Percentiles rank a stretch among this genome's conserved stretches.
These are phyloP conservation scores for Moniliophthora roreri DNA, from an alignment of 1,284 basidiomycete species.

Conservation along the genomic window DNA sequence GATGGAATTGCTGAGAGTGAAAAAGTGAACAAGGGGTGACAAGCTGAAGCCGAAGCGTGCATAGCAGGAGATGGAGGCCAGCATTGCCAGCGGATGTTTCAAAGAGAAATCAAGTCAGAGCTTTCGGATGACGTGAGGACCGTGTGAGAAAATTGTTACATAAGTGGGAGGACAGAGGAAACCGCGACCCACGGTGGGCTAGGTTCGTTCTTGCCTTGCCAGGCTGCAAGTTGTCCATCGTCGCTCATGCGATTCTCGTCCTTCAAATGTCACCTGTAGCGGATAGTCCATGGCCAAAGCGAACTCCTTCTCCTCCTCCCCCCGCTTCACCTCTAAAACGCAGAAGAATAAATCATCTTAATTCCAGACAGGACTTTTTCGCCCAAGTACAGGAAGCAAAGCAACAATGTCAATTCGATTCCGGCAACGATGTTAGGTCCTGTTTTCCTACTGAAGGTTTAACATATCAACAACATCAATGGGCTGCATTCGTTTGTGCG, in stretches of 20 bases:
- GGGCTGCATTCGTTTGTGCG: slow-evolving; percentile 75
- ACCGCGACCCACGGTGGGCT: neutral
- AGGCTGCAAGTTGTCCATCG: slow-evolving; percentile 1
- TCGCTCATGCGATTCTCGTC: slow-evolving; percentile 1
- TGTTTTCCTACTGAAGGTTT: slow-evolving; percentile 63
- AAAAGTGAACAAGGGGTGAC: no score
- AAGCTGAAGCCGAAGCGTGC: no score
- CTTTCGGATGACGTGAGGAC: neutral
- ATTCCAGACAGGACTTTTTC: slow-evolving; percentile 10
- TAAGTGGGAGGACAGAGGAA: neutral
- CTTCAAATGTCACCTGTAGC: slow-evolving; percentile 1
- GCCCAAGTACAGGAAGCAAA: slow-evolving; percentile 29
- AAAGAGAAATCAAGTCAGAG: neutral
- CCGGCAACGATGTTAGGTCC: slow-evolving; percentile 69
- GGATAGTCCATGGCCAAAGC: slow-evolving; percentile 14
- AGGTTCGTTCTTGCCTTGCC: slow-evolving; percentile 5
- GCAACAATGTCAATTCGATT: slow-evolving; percentile 34
- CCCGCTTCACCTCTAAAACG: slow-evolving; percentile 17
- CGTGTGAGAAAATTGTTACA: neutral
- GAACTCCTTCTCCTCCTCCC: slow-evolving; percentile 14
- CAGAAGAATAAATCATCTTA: slow-evolving; percentile 10
- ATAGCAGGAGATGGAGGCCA: no score
- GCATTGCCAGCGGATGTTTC: no score
- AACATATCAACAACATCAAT: slow-evolving; percentile 63
- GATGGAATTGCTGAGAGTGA: no score